Base-by-base conservation (phyloP, 345 rosid genomes). In the Bruguiera parviflora region DNA sequence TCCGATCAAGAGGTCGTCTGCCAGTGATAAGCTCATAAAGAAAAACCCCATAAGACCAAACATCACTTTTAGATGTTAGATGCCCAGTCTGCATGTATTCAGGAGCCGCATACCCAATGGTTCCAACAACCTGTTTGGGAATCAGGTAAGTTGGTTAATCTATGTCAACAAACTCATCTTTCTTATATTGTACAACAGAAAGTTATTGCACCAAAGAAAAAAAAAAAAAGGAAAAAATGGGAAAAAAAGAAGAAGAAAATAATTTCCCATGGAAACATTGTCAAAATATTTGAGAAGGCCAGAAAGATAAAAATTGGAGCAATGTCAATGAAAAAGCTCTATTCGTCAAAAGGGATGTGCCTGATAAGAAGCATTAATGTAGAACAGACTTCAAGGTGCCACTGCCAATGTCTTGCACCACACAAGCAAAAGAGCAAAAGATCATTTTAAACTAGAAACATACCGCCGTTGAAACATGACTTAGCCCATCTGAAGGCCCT, bases 391-490 rank as follows among this genome's bases (percentile, higher is more conserved):
- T 37, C 1, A 8, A 37, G 43, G 43, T 37, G 10, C 47, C 47
- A 39, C 47, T 39, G 47, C 15, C 47, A 39, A 39, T 1, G 58
- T 53, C 10, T 25, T 25, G 8, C 58, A n/a, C 22, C 28, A 55
- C 15, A 55, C 5, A 20, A 24, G 61, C 19, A 27, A 22, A 55
- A 55, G 3, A 25, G 58, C 27, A 55, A 52, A 52, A 58, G 53
- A 64, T 53, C 46, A 61, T 61, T 46, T 33, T 15, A 18, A 29
- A 65, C 61, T 6, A 24, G 16, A 21, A 70, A 74, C 76, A 0
- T 89, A 95, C 99, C 66, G 88, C 92, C 0, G 99, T 95, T 28
- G 99, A 95, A 71, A 95, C 92, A 61, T 95, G 99, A 72, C 96
- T 87, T 70, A 82, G 77, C 58, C 97, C 99, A 67, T 92, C 88